Conservation (phyloP, 345 rosid species). For the Psidium guajava region DNA sequence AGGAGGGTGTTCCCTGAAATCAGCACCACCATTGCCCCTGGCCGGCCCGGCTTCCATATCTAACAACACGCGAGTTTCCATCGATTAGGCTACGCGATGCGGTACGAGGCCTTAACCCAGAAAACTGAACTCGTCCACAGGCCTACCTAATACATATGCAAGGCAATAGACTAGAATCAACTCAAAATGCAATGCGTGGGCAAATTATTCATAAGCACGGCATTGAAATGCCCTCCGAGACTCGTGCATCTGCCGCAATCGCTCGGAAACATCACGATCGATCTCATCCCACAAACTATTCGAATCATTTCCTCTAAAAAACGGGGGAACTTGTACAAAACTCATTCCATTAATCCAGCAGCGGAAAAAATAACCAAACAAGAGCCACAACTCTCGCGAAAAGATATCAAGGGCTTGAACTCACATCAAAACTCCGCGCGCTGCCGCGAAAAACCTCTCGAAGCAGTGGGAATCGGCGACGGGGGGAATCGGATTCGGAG, state of each 20-base stretch:
- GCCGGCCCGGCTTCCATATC: conserved; percentile 17
- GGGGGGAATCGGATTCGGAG: neutral
- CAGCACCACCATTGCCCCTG: neutral
- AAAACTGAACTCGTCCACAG: neutral
- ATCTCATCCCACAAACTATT: neutral
- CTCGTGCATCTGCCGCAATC: neutral
- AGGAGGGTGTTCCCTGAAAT: neutral
- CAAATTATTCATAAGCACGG: neutral
- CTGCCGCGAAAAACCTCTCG: neutral
- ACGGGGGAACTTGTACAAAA: neutral
- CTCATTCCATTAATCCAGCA: neutral
- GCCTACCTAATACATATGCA: neutral
- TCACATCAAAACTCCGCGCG: neutral
- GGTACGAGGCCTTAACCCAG: neutral
- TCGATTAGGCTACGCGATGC: neutral
- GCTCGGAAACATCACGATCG: neutral
- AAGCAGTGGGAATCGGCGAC: no score
- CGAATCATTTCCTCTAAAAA: neutral
- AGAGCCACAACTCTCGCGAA: neutral
- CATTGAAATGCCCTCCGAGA: neutral
- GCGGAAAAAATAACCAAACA: neutral
- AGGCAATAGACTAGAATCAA: no score
- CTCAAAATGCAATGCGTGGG: neutral
- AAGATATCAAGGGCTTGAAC: neutral
- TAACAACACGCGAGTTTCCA: neutral